These are phyloP conservation scores for Vicia villosa DNA, from an alignment of 306 rosid species.

Conservation along the genomic window DNA sequence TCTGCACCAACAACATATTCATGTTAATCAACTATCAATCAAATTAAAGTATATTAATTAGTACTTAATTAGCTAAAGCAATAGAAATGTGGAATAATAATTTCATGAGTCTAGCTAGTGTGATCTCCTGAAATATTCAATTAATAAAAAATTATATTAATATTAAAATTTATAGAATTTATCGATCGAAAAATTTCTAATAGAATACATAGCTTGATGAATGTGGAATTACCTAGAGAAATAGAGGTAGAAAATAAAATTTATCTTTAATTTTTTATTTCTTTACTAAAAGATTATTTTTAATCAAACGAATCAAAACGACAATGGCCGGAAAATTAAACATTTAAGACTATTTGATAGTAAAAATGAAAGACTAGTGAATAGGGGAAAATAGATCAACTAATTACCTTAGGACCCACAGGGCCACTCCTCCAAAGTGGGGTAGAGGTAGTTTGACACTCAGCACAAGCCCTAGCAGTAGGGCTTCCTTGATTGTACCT, in stretches of 20 bases:
- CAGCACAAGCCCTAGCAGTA: slow-evolving; percentile 78
- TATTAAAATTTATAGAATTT: background rate
- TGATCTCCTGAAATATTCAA: background rate
- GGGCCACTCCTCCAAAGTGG: slow-evolving; percentile 99
- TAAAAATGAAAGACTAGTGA: background rate
- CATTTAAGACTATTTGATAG: background rate
- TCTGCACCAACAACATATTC: slow-evolving; percentile 50
- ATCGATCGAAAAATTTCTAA: too few species aligned
- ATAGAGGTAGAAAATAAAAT: background rate
- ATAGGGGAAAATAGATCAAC: background rate
- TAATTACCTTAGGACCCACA: slow-evolving; percentile 81
- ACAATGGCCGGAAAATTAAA: background rate
- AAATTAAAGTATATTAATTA: too few species aligned
- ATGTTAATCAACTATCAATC: slow-evolving; percentile 8
- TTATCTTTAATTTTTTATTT: background rate
- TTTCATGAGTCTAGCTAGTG: background rate
- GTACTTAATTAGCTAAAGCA: background rate
- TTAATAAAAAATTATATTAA: background rate
- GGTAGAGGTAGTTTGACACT: slow-evolving; percentile 74
- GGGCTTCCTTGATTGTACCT: slow-evolving; percentile 33
- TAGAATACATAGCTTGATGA: too few species aligned
- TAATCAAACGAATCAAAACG: background rate
- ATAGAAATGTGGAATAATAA: background rate
- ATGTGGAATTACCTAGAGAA: too few species aligned
- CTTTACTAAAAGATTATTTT: background rate